Percentiles rank a stretch among this genome's conserved stretches.
phyloP scores from a whole-genome alignment of 176 grass and related monocot species.

The Alopecurus myosuroides region DNA sequence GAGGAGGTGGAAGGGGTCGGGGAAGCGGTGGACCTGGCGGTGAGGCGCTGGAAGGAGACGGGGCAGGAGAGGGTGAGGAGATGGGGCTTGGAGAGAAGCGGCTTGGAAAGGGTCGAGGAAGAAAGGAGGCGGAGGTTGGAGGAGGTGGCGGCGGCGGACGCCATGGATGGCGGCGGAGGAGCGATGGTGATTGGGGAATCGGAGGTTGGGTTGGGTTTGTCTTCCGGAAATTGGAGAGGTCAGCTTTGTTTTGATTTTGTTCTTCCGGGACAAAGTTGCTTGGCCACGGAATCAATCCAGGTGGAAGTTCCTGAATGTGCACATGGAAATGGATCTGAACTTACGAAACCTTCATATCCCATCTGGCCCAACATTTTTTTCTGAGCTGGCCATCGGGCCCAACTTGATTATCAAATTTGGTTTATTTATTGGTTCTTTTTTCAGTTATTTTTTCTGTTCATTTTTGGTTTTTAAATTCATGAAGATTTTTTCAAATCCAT shows the following conservation, averaged over 20 bases:
- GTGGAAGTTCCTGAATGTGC: not conserved
- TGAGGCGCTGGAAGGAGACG: constrained; percentile 73
- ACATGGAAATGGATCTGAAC: not conserved
- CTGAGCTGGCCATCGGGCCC: too few relatives aligned
- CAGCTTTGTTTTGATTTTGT: not conserved
- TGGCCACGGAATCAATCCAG: not conserved
- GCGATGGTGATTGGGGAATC: not conserved
- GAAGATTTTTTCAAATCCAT: too few relatives aligned
- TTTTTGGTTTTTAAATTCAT: too few relatives aligned
- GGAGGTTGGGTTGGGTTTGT: not conserved
- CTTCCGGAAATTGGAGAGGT: not conserved
- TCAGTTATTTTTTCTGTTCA: too few relatives aligned
- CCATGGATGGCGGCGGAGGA: constrained; percentile 8
- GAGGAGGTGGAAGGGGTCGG: constrained; percentile 6
- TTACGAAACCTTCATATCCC: too few relatives aligned
- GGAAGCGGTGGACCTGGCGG: constrained; percentile 31
- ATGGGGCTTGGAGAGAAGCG: constrained; percentile 31
- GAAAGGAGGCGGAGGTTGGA: constrained; percentile 23
- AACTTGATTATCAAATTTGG: too few relatives aligned
- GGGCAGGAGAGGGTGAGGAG: constrained; percentile 44
- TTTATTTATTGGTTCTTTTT: too few relatives aligned
- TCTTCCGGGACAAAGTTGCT: not conserved
- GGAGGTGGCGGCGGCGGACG: constrained; percentile 14
- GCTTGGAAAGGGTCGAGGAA: not conserved
- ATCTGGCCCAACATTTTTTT: too few relatives aligned